phyloP scores from a whole-genome alignment of 2,329 filamentous ascomycete species.

The Fusarium dimerum region DNA sequence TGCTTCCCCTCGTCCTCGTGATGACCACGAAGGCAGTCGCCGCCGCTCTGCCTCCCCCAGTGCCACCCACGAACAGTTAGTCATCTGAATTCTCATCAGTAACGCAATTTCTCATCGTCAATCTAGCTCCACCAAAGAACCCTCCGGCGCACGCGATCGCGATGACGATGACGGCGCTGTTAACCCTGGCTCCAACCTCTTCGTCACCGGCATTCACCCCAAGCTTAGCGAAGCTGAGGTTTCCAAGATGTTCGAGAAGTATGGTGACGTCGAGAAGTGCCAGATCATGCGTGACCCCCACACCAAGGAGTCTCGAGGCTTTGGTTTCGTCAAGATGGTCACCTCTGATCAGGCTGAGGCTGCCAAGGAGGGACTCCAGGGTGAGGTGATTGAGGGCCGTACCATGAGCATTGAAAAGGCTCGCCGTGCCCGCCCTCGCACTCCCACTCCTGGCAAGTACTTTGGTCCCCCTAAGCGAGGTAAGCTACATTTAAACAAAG shows the following conservation, averaged over 20 bases:
- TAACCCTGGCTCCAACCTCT: slow-evolving; percentile 97
- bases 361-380: slow-evolving; percentile 93
- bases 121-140: slow-evolving; percentile 52
- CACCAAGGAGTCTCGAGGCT: slow-evolving; percentile 96
- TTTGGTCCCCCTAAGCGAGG: slow-evolving; percentile 97
- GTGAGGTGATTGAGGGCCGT: slow-evolving; percentile 91
- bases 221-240: slow-evolving; percentile 88
- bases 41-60: slow-evolving; percentile 65
- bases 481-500: slow-evolving; percentile 47
- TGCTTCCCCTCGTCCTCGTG: slow-evolving; percentile 64
- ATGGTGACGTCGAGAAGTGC: slow-evolving; percentile 97
- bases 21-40: slow-evolving; percentile 59
- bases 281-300: slow-evolving; percentile 99
- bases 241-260: slow-evolving; percentile 95
- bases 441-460: slow-evolving; percentile 97
- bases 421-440: slow-evolving; percentile 89
- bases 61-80: slow-evolving; percentile 43
- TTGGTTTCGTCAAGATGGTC: slow-evolving; percentile 99
- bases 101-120: slow-evolving; percentile 11
- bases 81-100: neutral
- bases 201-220: slow-evolving; percentile 97
- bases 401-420: slow-evolving; percentile 99
- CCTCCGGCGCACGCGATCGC: slow-evolving; percentile 43
- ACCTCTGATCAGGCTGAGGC: slow-evolving; percentile 94
- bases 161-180: slow-evolving; percentile 75